Base-by-base conservation (phyloP, 1,139 yeast species). In the Pichia sorboxylosa region DNA sequence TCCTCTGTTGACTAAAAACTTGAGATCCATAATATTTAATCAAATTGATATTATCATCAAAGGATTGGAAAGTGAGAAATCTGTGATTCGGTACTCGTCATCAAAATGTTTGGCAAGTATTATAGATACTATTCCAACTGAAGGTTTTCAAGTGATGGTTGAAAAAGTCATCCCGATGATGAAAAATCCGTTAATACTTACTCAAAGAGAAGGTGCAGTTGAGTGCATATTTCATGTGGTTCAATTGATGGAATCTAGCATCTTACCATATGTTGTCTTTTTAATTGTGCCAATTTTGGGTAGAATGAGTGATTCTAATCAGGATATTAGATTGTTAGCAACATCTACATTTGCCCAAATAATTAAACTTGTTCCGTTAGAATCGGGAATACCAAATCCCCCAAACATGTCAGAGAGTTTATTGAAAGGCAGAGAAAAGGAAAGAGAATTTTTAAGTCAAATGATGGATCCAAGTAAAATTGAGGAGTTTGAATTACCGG, bases 401-500 rank as follows among this genome's bases (percentile, higher is more conserved):
- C 79, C 74, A 35, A 94, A 87, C 40, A 75, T 92, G 78, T 93
- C 98, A 1, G 65, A 66, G 38, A 87, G 81, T 33, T 64, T 92
- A 34, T 63, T 90, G 39, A 81, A 67, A 46, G 96, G 95, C 6
- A 79, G 97, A 54, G 96, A 87, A 46, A 69, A 83, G 38, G 98
- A 92, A 55, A 73, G 99, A 51, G 94, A 83, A 46, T 92, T 92
- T 48, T 82, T 92, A 40, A 82, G 81, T 44, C 98, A 92, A 53
- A 90, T 92, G 97, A 83, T 92, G 85, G 97, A 92, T 54, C 94
- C 94, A n/a, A 65, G 85, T 6, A 85, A 87, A 52, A 83, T 92
- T 33, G 73, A 87, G 46, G 76, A 93, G 1, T 92, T 87, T 54
- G 79, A 75, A 35, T 59, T 92, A 27, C 98, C 98, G 0, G 93